phyloP scores from a whole-genome alignment of 1,139 yeast species.

The Debaryomyces psychrophilus region DNA sequence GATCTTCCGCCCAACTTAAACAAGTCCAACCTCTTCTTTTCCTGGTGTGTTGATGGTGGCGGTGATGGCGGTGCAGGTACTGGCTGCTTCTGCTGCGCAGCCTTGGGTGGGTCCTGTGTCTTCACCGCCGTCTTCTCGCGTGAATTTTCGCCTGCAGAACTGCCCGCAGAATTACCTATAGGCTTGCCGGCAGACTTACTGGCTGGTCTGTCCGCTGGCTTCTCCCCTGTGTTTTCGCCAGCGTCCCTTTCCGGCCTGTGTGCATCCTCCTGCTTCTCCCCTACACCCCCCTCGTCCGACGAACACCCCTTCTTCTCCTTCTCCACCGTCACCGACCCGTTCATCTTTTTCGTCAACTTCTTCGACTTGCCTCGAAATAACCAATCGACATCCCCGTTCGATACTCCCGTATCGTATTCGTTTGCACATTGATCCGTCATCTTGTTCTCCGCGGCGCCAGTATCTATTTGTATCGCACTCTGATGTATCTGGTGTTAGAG shows the following conservation, averaged over 20 bases:
- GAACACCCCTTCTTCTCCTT: neutral
- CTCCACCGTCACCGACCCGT: neutral
- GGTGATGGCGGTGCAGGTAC: neutral
- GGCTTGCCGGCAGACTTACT: neutral
- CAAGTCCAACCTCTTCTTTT: conserved; percentile 21
- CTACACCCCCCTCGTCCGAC: neutral
- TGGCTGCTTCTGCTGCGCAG: conserved; percentile 14
- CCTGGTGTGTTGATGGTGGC: conserved; percentile 5
- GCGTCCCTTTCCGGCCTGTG: neutral
- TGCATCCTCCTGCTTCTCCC: neutral
- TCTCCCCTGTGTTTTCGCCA: neutral
- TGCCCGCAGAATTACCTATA: neutral
- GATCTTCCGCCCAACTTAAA: conserved; percentile 32
- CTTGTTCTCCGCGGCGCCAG: neutral
- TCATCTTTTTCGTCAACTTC: conserved; percentile 51
- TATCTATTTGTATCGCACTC: neutral
- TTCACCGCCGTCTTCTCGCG: neutral
- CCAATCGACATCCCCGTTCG: conserved; percentile 80
- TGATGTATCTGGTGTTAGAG: neutral
- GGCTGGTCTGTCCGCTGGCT: too few relatives aligned
- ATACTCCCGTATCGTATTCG: conserved; percentile 52
- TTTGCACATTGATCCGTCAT: conserved; percentile 9
- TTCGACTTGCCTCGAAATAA: conserved; percentile 66
- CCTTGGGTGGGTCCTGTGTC: conserved; percentile 7
- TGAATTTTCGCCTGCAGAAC: neutral